Evolutionary conservation across 2,329 filamentous ascomycete genomes (phyloP).

Genomic region (Sclerotinia borealis): DNA sequence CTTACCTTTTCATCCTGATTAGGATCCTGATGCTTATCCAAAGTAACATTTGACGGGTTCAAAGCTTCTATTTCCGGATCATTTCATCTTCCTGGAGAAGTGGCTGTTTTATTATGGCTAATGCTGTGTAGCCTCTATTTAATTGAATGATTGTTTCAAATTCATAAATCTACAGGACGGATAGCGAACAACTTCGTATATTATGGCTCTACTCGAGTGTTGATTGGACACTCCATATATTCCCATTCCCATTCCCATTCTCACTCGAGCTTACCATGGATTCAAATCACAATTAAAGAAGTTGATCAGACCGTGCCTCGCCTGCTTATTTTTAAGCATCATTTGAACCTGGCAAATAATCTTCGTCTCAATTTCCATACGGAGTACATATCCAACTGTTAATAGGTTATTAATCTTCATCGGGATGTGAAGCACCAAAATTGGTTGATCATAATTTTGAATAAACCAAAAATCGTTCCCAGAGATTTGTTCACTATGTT

Average conservation of each 20-base stretch:
- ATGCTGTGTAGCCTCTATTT: not conserved
- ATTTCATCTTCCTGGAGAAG: not conserved
- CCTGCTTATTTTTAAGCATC: not conserved
- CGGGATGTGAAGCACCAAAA: not conserved
- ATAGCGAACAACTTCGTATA: not conserved
- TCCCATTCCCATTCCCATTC: not conserved
- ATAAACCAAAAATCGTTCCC: not conserved
- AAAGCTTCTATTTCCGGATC: slow-evolving; percentile 3
- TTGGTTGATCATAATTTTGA: slow-evolving; percentile 7
- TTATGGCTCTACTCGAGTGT: too few relatives aligned
- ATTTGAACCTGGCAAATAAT: not conserved
- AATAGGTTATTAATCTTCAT: not conserved
- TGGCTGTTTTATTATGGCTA: not conserved
- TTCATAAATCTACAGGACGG: not conserved
- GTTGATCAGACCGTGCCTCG: not conserved
- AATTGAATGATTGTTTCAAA: not conserved
- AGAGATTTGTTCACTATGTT: not conserved
- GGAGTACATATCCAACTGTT: not conserved
- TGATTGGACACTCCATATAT: not conserved
- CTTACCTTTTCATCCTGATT: not conserved
- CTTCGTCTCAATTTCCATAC: not conserved
- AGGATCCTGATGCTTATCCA: not conserved
- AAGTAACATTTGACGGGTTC: not conserved
- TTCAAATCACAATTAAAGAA: not conserved
- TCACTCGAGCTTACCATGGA: not conserved